Base-by-base conservation (phyloP, 768 basidiomycete species). In the Russula brevipes region DNA sequence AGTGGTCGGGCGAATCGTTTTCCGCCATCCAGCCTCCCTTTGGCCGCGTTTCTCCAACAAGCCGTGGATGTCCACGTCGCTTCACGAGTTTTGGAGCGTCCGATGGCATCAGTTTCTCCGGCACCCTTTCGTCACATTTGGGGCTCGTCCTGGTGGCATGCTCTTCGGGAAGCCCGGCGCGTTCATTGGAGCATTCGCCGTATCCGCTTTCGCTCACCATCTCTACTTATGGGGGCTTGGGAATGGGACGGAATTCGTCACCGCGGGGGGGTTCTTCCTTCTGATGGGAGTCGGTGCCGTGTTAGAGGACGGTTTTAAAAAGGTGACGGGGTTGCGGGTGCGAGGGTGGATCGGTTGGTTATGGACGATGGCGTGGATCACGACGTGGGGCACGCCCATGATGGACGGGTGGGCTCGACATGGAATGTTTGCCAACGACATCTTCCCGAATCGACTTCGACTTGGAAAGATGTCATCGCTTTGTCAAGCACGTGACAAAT, bases 381-480 rank as follows among this genome's bases (percentile, higher is more conserved):
- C 5, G 1, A 8, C 31, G 11, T 49, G 47, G 47, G 47, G 47
- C 12, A 31, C 30, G 30, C 14, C 31, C 11, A 49, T 49, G 47
- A 49, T 49, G 0, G 47, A 49, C 9, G 47, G 47, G 30, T 49
- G 47, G 47, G 47, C 30, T 24, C 24, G 30, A 31, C 47, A 31
- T 49, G 47, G 47, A 12, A 12, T 14, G 24, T 12, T 49, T 11
- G 47, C 47, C 10, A 31, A 4, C 14, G 31, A 16, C 7, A 9
- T 14, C 19, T n/a, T 38, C 12, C 36, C 53, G 35, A 19, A 16
- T 41, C 19, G n/a, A 54, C 16, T 54, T 54, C 36, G 36, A 57
- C 53, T 42, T 24, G n/a, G 72, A 61, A 57, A 61, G 67, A 31
- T 70, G 73, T 76, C 78, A 77, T 58, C 59, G 71, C 19, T 78